Conservation (phyloP, 192 early-diverging fungal species). For the Fimicolochytrium jonesii region DNA sequence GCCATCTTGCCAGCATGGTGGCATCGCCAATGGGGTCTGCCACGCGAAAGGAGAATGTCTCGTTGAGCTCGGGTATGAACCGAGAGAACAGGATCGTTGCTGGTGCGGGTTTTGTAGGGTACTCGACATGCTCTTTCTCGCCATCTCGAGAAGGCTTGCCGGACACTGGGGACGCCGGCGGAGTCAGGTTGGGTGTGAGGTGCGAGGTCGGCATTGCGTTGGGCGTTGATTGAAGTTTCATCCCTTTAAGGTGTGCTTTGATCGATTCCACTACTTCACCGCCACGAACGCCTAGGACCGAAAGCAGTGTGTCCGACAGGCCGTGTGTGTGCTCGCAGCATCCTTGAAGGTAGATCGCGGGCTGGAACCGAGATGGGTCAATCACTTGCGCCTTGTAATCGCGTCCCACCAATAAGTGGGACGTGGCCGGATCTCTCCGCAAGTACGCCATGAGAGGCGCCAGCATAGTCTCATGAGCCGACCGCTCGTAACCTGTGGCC, state of each 20-base stretch:
- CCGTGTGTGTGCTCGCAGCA: slow-evolving; percentile 29
- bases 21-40: slow-evolving; percentile 1
- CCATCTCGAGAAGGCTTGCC: not conserved
- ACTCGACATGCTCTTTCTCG: not conserved
- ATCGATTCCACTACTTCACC: slow-evolving; percentile 3
- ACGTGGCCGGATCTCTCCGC: not conserved
- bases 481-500: slow-evolving; percentile 6
- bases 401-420: slow-evolving; percentile 1
- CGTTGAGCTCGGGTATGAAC: slow-evolving; percentile 1
- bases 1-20: slow-evolving; percentile 10
- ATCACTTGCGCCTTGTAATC: not conserved
- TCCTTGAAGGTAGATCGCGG: slow-evolving; percentile 17
- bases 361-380: not conserved
- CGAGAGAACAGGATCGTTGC: slow-evolving; percentile 19
- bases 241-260: not conserved
- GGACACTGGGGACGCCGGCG: not conserved
- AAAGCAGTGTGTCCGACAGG: slow-evolving; percentile 18
- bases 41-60: slow-evolving; percentile 16
- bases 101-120: slow-evolving; percentile 2
- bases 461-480: slow-evolving; percentile 5
- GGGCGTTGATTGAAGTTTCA: too few species aligned
- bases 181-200: not conserved
- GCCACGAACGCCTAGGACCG: slow-evolving; percentile 11
- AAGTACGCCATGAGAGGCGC: not conserved
- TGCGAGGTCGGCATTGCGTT: not conserved